Percentiles rank a stretch among this genome's conserved stretches.
phyloP scores from a whole-genome alignment of 441 rosid species.

The Corymbia citriodora region DNA sequence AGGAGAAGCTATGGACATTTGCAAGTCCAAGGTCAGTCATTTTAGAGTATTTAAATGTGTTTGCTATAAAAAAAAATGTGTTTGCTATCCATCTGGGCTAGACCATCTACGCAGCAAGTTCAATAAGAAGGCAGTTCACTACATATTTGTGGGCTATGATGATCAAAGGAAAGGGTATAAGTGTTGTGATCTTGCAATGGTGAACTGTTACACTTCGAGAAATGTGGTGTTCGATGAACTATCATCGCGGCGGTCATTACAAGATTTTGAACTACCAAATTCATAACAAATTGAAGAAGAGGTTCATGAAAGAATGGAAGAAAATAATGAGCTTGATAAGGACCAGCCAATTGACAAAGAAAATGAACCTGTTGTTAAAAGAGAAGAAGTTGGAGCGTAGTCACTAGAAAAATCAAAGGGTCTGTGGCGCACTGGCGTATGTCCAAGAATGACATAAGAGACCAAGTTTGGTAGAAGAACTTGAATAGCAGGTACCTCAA shows the following conservation, averaged over 20 bases:
- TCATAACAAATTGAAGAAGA: neutral
- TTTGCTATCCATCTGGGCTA: neutral
- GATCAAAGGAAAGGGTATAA: neutral
- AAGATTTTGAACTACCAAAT: neutral
- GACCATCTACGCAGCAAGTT: neutral
- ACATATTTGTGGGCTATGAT: neutral
- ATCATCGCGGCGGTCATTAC: too few relatives aligned
- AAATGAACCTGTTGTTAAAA: neutral
- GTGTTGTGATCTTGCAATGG: neutral
- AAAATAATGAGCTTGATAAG: neutral
- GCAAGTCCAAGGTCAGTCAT: neutral
- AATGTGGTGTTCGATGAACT: too few relatives aligned
- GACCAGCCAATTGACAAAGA: neutral
- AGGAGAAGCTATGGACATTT: accelerated
- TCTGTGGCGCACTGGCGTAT: accelerated
- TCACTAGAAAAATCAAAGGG: neutral
- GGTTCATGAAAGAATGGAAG: neutral
- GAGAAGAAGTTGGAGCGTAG: neutral
- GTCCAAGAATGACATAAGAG: neutral
- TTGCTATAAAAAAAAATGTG: neutral
- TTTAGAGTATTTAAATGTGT: neutral
- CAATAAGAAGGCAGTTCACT: neutral
- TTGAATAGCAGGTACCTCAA: accelerated
- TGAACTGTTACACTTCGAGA: too few relatives aligned
- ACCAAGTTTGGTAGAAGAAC: neutral